A percentile compares a stretch with the other conserved stretches of the same genome.
These are phyloP conservation scores for Penicillium sp. DNA, from an alignment of 2,329 filamentous ascomycete genomes.

Conservation along the genomic window DNA sequence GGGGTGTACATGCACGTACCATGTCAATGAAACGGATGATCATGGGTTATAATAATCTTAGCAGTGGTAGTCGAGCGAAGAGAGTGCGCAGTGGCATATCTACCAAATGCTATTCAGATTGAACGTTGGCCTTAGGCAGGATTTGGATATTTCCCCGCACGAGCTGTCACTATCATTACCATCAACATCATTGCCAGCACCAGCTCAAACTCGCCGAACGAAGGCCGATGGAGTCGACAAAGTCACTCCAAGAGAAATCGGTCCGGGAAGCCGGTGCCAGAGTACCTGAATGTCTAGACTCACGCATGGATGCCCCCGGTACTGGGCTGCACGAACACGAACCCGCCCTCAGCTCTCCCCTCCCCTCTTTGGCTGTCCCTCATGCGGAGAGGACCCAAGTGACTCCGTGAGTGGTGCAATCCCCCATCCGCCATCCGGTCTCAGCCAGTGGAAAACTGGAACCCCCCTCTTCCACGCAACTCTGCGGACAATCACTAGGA, in stretches of 20 bases:
- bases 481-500: constrained; percentile 2
- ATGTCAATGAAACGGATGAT: background rate
- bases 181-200: background rate
- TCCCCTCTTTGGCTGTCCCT: constrained; percentile 17
- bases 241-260: background rate
- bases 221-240: background rate
- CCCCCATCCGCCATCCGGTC: constrained; percentile 15
- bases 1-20: background rate
- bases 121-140: background rate
- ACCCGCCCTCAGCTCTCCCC: constrained; percentile 9
- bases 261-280: background rate
- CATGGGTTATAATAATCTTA: background rate
- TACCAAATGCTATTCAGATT: background rate
- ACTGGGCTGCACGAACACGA: constrained; percentile 8
- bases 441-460: background rate
- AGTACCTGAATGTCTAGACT: constrained; percentile 1
- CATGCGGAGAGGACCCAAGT: constrained; percentile 21
- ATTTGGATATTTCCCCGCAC: constrained; percentile 11
- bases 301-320: background rate
- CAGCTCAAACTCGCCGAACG: background rate
- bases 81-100: background rate
- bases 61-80: background rate
- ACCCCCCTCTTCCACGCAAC: background rate
- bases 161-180: background rate
- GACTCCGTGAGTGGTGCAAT: constrained; percentile 10